A percentile compares a stretch with the other conserved stretches of the same genome.
These are phyloP conservation scores for Globisporangium splendens DNA, from an alignment of 352 stramenopile species.

Conservation along the genomic window DNA sequence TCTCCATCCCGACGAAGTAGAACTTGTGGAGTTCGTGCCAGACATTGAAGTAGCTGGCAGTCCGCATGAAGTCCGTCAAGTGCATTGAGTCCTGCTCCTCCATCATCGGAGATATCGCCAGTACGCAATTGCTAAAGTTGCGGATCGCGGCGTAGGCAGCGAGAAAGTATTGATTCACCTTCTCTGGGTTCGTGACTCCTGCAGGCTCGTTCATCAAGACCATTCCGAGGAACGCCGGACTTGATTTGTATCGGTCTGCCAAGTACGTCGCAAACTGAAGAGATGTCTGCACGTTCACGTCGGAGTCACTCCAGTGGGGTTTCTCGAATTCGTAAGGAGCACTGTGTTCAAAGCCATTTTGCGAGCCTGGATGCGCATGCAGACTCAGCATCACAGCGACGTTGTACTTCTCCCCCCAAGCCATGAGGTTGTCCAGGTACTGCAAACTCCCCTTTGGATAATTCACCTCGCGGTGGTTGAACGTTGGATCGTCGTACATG, in stretches of 20 bases:
- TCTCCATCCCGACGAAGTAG: slow-evolving; percentile 44
- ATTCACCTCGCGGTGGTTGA: slow-evolving; percentile 16
- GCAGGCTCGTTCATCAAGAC: slow-evolving; percentile 54
- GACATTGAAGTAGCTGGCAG: slow-evolving; percentile 35
- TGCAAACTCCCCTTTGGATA: slow-evolving; percentile 23
- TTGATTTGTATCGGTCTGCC: slow-evolving; percentile 36
- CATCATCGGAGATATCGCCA: slow-evolving; percentile 38
- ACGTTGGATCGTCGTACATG: slow-evolving; percentile 18
- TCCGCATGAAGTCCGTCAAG: slow-evolving; percentile 26
- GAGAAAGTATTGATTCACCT: slow-evolving; percentile 35
- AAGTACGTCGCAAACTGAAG: slow-evolving; percentile 34
- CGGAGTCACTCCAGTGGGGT: slow-evolving; percentile 21
- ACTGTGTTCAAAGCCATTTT: slow-evolving; percentile 60
- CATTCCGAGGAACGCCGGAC: slow-evolving; percentile 43
- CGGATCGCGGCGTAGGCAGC: slow-evolving; percentile 39
- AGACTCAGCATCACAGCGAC: slow-evolving; percentile 53
- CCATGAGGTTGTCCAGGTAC: slow-evolving; percentile 55
- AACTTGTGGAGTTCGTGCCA: slow-evolving; percentile 62
- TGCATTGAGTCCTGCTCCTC: slow-evolving; percentile 24
- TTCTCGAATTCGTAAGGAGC: slow-evolving; percentile 13
- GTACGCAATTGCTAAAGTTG: slow-evolving; percentile 28
- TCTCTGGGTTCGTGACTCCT: slow-evolving; percentile 12
- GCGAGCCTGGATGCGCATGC: slow-evolving; percentile 45
- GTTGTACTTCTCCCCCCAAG: slow-evolving; percentile 50
- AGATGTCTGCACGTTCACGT: slow-evolving; percentile 33